Percentiles rank a stretch among this genome's conserved stretches.
phyloP scores from a whole-genome alignment of 2,329 filamentous ascomycete genomes.

The Neoscytalidium dimidiatum region DNA sequence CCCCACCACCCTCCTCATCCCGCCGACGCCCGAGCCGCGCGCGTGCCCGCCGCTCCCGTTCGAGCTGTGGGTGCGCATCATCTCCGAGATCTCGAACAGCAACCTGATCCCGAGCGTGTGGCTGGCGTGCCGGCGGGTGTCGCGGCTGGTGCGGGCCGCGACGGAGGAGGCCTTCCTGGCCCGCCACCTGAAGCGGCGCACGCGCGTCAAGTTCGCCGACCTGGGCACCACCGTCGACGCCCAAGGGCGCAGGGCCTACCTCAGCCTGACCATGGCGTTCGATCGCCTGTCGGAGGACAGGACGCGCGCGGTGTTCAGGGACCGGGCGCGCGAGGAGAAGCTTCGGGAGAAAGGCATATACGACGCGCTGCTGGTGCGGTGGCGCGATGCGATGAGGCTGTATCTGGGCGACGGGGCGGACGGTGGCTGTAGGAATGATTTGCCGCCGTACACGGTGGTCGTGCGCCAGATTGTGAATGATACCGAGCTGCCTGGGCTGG shows the following conservation, averaged over 20 bases:
- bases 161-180: constrained; percentile 8
- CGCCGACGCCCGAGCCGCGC: neutral
- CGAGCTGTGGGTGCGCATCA: constrained; percentile 38
- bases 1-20: neutral
- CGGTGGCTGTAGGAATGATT: constrained; percentile 27
- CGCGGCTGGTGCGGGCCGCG: neutral
- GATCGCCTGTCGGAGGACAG: neutral
- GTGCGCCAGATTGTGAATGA: constrained; percentile 36
- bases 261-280: neutral
- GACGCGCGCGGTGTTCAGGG: neutral
- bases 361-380: neutral
- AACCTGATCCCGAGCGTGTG: constrained; percentile 4
- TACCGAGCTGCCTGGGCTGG: constrained; percentile 30
- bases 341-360: neutral
- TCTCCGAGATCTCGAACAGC: constrained; percentile 21
- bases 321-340: neutral
- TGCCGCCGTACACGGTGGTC: constrained; percentile 35
- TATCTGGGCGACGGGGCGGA: constrained; percentile 1
- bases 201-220: neutral
- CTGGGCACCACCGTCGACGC: neutral
- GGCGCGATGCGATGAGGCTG: neutral
- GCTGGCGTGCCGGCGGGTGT: constrained; percentile 17
- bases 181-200: neutral
- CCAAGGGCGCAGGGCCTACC: neutral
- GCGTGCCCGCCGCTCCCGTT: constrained; percentile 32